phyloP scores from a whole-genome alignment of 163 green algal species.

The Chlorella variabilis region DNA sequence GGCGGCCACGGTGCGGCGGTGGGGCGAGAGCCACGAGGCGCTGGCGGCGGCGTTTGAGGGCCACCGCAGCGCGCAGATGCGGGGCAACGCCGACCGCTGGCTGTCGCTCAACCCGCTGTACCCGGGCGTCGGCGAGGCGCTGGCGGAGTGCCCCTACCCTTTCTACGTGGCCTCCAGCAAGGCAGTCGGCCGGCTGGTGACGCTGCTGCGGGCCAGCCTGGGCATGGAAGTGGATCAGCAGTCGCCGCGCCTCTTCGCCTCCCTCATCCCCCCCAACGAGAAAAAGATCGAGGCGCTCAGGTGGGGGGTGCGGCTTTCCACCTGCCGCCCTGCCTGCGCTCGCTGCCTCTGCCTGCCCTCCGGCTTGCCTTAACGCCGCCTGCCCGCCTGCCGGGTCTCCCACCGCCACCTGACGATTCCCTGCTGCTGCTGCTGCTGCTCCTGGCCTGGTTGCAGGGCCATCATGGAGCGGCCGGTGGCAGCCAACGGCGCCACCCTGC shows the following conservation, averaged over 20 bases:
- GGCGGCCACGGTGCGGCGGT: conserved; percentile 42
- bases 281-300: conserved; percentile 52
- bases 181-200: conserved; percentile 32
- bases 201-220: conserved; percentile 49
- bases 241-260: conserved; percentile 48
- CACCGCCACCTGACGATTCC: too few relatives aligned
- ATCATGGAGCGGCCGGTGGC: conserved; percentile 30
- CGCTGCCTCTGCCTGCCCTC: too few relatives aligned
- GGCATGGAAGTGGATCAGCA: conserved; percentile 39
- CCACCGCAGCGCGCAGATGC: conserved; percentile 18
- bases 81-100: conserved; percentile 34
- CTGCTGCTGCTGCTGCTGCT: too few relatives aligned
- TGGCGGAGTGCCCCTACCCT: conserved; percentile 50
- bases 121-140: conserved; percentile 46
- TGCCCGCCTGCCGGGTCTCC: neutral
- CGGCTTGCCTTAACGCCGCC: too few relatives aligned
- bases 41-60: conserved; percentile 37
- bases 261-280: conserved; percentile 56
- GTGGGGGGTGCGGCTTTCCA: neutral
- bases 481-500: conserved; percentile 29
- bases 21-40: conserved; percentile 25
- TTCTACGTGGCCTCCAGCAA: conserved; percentile 59
- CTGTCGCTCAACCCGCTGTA: conserved; percentile 52
- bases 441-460: conserved; percentile 9
- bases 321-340: too few relatives aligned